Percentiles rank a stretch among this genome's conserved stretches.
These are phyloP conservation scores for Botrytis hyacinthi DNA, from an alignment of 2,329 filamentous ascomycete genomes.

Conservation along the genomic window DNA sequence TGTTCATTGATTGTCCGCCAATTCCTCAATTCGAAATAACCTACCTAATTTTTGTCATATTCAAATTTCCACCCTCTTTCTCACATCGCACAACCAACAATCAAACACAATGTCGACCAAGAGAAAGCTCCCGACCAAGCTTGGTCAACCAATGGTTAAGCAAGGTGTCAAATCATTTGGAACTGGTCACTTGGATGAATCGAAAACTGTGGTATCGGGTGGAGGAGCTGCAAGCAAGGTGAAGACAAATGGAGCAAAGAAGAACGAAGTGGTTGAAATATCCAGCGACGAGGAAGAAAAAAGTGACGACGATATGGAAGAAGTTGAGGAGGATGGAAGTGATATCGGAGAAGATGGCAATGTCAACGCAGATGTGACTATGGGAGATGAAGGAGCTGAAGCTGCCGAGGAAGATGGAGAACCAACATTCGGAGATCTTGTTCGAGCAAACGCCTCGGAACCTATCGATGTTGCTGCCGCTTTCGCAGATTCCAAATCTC, in stretches of 20 bases:
- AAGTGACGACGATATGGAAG: constrained; percentile 45
- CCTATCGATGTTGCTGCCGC: constrained; percentile 73
- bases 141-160: constrained; percentile 55
- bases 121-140: constrained; percentile 56
- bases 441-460: constrained; percentile 66
- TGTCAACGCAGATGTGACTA: constrained; percentile 40
- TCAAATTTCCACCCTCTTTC: neutral
- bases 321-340: constrained; percentile 44
- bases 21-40: neutral
- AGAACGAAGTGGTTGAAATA: constrained; percentile 50
- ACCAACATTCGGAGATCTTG: constrained; percentile 84
- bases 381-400: constrained; percentile 42
- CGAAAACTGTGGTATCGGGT: constrained; percentile 52
- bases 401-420: constrained; percentile 39
- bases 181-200: constrained; percentile 56
- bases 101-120: constrained; percentile 54
- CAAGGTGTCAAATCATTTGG: constrained; percentile 51
- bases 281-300: constrained; percentile 54
- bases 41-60: neutral
- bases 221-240: constrained; percentile 31
- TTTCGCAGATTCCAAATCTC: constrained; percentile 43
- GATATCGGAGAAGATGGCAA: constrained; percentile 47
- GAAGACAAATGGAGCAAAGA: constrained; percentile 26
- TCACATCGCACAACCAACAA: neutral
- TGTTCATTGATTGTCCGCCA: neutral